Evolutionary conservation across 176 grass and related monocot species (phyloP).

Genomic region (Ensete ventricosum): DNA sequence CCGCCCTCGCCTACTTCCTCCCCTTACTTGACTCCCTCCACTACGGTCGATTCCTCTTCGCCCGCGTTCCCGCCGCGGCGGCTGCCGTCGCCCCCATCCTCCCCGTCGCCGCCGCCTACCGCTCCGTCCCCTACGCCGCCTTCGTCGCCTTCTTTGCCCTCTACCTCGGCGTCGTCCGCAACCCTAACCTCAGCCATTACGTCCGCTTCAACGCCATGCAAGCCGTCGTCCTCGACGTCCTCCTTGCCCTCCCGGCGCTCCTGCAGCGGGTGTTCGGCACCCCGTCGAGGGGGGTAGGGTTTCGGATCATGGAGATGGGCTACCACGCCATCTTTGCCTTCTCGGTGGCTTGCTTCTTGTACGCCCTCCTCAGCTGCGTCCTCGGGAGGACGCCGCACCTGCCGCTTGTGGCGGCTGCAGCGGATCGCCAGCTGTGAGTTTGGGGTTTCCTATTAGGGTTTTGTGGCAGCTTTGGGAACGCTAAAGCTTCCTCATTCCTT

Average conservation of each 20-base stretch:
- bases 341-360: constrained; percentile 20
- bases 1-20: constrained; percentile 32
- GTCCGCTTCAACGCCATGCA: constrained; percentile 25
- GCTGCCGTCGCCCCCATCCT: constrained; percentile 21
- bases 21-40: constrained; percentile 33
- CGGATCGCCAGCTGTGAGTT: constrained; percentile 27
- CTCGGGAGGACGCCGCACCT: constrained; percentile 30
- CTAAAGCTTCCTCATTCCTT: neutral
- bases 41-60: constrained; percentile 28
- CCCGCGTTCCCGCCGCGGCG: constrained; percentile 20
- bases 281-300: constrained; percentile 5
- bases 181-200: constrained; percentile 2
- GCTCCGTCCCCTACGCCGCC: constrained; percentile 4
- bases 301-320: constrained; percentile 20
- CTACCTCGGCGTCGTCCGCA: constrained; percentile 23
- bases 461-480: neutral
- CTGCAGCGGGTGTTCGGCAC: constrained; percentile 25
- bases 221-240: constrained; percentile 21
- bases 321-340: constrained; percentile 27
- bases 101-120: constrained; percentile 18
- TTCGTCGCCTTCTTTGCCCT: constrained; percentile 22
- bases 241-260: constrained; percentile 16
- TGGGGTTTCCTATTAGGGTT: neutral
- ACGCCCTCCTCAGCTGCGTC: constrained; percentile 22
- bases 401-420: constrained; percentile 20